phyloP scores from a whole-genome alignment of 2,329 filamentous ascomycete species.

The Trichoderma koningiopsis region DNA sequence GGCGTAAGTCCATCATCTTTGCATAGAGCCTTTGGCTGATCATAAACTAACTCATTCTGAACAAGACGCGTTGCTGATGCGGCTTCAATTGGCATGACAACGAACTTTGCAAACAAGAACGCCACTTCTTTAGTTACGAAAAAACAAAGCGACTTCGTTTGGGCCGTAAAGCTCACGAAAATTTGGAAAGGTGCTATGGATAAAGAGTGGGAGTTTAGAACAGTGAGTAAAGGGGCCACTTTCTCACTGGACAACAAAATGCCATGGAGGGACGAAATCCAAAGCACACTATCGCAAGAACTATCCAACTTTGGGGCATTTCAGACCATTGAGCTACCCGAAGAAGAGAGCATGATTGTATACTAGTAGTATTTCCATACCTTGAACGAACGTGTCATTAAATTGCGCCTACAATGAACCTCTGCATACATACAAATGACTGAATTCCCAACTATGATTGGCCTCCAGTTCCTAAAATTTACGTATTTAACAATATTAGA shows the following conservation, averaged over 20 bases:
- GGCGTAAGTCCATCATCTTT: background rate
- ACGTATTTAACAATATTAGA: too few species aligned
- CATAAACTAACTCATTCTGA: background rate
- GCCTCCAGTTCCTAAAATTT: too few species aligned
- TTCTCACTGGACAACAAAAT: background rate
- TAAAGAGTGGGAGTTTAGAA: background rate
- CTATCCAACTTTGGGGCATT: background rate
- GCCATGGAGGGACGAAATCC: background rate
- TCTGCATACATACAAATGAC: too few species aligned
- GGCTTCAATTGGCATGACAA: background rate
- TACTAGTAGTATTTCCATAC: too few species aligned
- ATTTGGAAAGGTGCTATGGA: background rate
- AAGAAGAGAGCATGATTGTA: background rate
- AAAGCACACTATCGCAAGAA: background rate
- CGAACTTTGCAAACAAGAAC: background rate
- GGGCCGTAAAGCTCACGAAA: background rate
- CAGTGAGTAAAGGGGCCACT: background rate
- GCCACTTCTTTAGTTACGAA: background rate
- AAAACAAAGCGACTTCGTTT: background rate
- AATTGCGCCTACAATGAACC: too few species aligned
- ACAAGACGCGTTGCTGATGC: background rate
- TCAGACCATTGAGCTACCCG: background rate
- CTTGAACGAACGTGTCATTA: too few species aligned
- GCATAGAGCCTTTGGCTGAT: background rate
- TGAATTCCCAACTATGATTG: too few species aligned